These are phyloP conservation scores for Irpex sp. DNA, from an alignment of 1,284 basidiomycete species.

Conservation along the genomic window DNA sequence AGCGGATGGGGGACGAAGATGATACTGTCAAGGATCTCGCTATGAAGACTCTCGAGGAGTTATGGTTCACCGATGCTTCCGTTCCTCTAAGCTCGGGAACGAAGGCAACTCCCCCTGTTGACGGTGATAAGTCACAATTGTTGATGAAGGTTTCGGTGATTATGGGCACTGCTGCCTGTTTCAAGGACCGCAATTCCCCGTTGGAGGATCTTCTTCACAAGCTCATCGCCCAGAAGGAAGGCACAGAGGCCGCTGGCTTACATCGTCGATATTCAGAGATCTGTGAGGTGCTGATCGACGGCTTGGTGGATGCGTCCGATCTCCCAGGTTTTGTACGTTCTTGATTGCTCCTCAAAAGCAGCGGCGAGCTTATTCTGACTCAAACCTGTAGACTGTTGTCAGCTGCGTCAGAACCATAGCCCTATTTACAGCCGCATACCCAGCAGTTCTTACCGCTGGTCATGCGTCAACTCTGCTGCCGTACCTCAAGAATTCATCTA, in stretches of 20 bases:
- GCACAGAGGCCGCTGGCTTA: constrained; percentile 45
- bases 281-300: constrained; percentile 82
- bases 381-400: constrained; percentile 57
- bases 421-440: constrained; percentile 77
- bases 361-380: constrained; percentile 2
- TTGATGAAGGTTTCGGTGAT: constrained; percentile 71
- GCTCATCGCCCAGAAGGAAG: constrained; percentile 65
- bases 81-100: constrained; percentile 32
- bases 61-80: constrained; percentile 70
- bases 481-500: constrained; percentile 79
- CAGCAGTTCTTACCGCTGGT: constrained; percentile 73
- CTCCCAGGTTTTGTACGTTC: constrained; percentile 66
- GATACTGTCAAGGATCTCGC: constrained; percentile 91
- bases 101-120: constrained; percentile 26
- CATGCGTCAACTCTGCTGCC: constrained; percentile 83
- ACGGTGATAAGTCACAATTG: constrained; percentile 48
- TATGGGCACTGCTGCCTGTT: constrained; percentile 80
- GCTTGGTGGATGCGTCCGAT: constrained; percentile 81
- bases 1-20: constrained; percentile 89
- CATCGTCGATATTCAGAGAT: constrained; percentile 70
- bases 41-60: constrained; percentile 81
- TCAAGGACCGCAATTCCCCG: constrained; percentile 79
- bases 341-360: constrained; percentile 27
- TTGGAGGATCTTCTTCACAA: constrained; percentile 83
- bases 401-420: constrained; percentile 85